Evolutionary conservation across 805 yeast genomes (phyloP).

Genomic region (Candida manassasensis): DNA sequence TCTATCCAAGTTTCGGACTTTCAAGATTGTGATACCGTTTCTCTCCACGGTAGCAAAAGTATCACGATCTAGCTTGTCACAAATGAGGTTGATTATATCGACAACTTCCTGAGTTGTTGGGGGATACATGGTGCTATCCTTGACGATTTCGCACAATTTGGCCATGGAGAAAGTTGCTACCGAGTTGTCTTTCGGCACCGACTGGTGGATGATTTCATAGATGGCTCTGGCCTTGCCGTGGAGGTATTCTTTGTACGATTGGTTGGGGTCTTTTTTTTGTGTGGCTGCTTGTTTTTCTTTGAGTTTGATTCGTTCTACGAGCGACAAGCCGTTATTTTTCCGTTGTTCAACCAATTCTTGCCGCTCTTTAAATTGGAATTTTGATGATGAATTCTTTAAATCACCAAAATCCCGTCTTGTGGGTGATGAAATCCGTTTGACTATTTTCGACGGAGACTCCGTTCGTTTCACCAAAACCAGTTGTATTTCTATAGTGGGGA

Average conservation of each 20-base stretch:
- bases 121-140: conserved; percentile 31
- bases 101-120: conserved; percentile 24
- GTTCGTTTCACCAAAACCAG: background rate
- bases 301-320: conserved; percentile 33
- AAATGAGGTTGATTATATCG: conserved; percentile 23
- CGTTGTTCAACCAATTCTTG: conserved; percentile 13
- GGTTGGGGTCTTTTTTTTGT: conserved; percentile 13
- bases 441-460: conserved; percentile 7
- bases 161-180: conserved; percentile 19
- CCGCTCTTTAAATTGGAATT: conserved; percentile 32
- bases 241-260: conserved; percentile 19
- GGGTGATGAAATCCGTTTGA: conserved; percentile 10
- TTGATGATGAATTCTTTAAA: conserved; percentile 30
- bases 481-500: conserved; percentile 1
- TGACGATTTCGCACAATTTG: conserved; percentile 23
- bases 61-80: conserved; percentile 11
- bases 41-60: conserved; percentile 18
- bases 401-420: conserved; percentile 11
- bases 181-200: conserved; percentile 6
- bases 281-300: conserved; percentile 27
- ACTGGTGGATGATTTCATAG: conserved; percentile 33
- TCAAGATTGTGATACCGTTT: conserved; percentile 23
- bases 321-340: conserved; percentile 23
- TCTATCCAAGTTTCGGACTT: conserved; percentile 22
- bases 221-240: conserved; percentile 24